These are phyloP conservation scores for Vanderwaltozyma verrucispora DNA, from an alignment of 805 yeast genomes.

Conservation along the genomic window DNA sequence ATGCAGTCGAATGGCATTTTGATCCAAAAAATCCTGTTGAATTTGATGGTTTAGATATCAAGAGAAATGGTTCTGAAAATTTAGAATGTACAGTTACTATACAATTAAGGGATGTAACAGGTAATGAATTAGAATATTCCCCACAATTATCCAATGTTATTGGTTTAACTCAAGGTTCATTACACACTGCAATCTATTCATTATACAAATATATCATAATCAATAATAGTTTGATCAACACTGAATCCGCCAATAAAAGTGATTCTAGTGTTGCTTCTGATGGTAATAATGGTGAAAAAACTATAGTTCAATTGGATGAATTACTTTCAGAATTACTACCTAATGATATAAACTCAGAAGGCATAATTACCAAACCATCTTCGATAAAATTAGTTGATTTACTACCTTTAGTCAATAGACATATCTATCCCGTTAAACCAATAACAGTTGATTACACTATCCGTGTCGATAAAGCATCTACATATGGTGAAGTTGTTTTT, in stretches of 20 bases:
- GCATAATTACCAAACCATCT: constrained; percentile 4
- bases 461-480: constrained; percentile 64
- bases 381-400: constrained; percentile 42
- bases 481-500: constrained; percentile 68
- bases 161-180: constrained; percentile 71
- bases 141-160: constrained; percentile 58
- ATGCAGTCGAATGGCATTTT: constrained; percentile 81
- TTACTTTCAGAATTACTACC: constrained; percentile 35
- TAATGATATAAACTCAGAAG: not conserved
- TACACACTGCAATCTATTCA: constrained; percentile 72
- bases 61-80: constrained; percentile 61
- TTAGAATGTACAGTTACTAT: constrained; percentile 63
- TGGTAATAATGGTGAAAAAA: constrained; percentile 37
- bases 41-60: constrained; percentile 86
- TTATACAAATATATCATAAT: constrained; percentile 72
- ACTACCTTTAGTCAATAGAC: constrained; percentile 32
- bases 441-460: constrained; percentile 65
- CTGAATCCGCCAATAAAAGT: constrained; percentile 7
- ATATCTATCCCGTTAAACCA: constrained; percentile 71
- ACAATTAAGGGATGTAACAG: constrained; percentile 70
- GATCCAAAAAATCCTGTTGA: constrained; percentile 40
- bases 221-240: constrained; percentile 41
- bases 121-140: constrained; percentile 47
- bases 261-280: constrained; percentile 6
- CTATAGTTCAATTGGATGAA: constrained; percentile 42